phyloP scores from a whole-genome alignment of 306 rosid genomes.

The Castanea sativa region DNA sequence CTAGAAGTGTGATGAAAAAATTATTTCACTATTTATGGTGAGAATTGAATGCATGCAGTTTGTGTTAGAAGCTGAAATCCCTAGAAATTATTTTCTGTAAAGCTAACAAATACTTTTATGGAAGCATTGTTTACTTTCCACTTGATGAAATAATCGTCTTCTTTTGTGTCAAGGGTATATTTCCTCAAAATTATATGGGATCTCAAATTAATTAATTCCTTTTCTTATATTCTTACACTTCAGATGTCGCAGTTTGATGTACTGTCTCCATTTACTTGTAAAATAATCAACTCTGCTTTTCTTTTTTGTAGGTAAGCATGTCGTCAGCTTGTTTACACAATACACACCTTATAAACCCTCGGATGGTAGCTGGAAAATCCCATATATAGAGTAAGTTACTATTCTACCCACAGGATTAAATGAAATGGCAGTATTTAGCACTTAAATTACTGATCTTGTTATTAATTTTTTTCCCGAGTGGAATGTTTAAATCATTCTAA shows the following conservation, averaged over 20 bases:
- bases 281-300: not conserved
- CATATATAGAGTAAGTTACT: conserved; percentile 60
- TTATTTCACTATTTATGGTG: not conserved
- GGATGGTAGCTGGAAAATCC: conserved; percentile 80
- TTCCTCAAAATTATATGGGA: too few species aligned
- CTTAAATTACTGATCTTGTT: not conserved
- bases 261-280: not conserved
- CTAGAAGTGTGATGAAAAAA: too few species aligned
- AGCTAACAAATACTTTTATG: too few species aligned
- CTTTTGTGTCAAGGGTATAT: too few species aligned
- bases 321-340: conserved; percentile 77
- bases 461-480: not conserved
- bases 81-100: too few species aligned
- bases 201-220: not conserved
- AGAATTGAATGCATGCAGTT: not conserved
- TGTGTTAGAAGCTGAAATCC: not conserved
- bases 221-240: not conserved
- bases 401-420: not conserved
- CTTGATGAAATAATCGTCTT: too few species aligned
- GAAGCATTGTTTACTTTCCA: too few species aligned
- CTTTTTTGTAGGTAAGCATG: conserved; percentile 69
- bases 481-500: not conserved
- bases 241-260: not conserved
- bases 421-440: not conserved
- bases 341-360: conserved; percentile 82